A percentile compares a stretch with the other conserved stretches of the same genome.
phyloP scores from a whole-genome alignment of 2,329 filamentous ascomycete species.

The Colletotrichum tamarilloi region DNA sequence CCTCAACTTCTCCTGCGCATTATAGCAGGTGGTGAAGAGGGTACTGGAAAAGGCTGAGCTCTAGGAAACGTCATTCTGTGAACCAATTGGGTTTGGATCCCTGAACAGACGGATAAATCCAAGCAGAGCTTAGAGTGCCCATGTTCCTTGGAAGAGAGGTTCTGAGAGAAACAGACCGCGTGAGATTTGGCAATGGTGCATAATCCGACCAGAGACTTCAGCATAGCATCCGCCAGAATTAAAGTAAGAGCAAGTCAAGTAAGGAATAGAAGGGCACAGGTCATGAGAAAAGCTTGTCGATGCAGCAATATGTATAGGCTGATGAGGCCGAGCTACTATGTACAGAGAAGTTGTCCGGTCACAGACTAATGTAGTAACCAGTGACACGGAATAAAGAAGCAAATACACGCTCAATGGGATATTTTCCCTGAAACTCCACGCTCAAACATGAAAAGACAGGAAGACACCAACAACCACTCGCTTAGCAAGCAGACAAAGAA shows the following conservation, averaged over 20 bases:
- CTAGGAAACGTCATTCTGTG: too few species aligned
- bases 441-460: neutral
- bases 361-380: neutral
- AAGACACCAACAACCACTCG: neutral
- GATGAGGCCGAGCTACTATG: conserved; percentile 21
- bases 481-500: conserved; percentile 30
- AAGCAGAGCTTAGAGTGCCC: too few species aligned
- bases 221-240: fast-evolving
- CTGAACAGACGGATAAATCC: too few species aligned
- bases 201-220: neutral
- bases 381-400: conserved; percentile 1
- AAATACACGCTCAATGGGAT: conserved; percentile 12
- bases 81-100: too few species aligned
- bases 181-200: neutral
- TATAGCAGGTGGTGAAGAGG: too few species aligned
- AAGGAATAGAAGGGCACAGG: too few species aligned
- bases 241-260: neutral
- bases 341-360: conserved; percentile 21
- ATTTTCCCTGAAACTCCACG: conserved; percentile 1
- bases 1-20: too few species aligned
- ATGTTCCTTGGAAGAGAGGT: too few species aligned
- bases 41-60: too few species aligned
- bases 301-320: conserved; percentile 6
- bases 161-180: too few species aligned
- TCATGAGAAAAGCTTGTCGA: neutral